A percentile compares a stretch with the other conserved stretches of the same genome.
Conservation (phyloP, 106 monocot genomes). For the Ottelia alismoides region DNA sequence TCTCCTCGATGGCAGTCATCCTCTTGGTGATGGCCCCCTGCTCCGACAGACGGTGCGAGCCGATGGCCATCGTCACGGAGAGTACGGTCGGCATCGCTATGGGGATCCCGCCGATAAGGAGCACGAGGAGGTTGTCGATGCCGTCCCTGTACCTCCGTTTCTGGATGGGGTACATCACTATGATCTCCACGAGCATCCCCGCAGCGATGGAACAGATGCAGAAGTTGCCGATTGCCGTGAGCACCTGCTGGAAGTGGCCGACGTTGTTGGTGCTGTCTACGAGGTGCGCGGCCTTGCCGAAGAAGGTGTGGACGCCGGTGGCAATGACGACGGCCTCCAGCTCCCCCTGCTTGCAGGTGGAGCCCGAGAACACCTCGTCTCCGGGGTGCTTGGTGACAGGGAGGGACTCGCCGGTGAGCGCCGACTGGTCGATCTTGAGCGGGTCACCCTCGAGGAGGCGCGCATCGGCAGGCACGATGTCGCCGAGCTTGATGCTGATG, state of each 20-base stretch:
- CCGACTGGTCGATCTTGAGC: conserved; percentile 82
- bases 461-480: conserved; percentile 79
- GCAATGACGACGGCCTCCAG: conserved; percentile 82
- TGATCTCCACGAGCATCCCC: no score
- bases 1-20: conserved; percentile 53
- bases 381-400: conserved; percentile 69
- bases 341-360: conserved; percentile 89
- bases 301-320: conserved; percentile 88
- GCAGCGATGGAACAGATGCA: no score
- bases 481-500: conserved; percentile 64
- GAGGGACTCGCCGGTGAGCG: conserved; percentile 78
- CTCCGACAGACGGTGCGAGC: no score
- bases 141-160: no score
- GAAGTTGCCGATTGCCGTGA: conserved; percentile 57
- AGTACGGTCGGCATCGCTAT: no score
- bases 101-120: no score
- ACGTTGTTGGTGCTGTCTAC: conserved; percentile 91
- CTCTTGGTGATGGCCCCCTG: conserved; percentile 54
- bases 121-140: no score
- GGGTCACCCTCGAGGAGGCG: conserved; percentile 79
- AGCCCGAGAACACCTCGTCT: conserved; percentile 69
- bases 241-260: conserved; percentile 72
- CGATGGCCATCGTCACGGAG: no score
- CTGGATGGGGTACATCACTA: no score
- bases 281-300: conserved; percentile 89